Conservation (phyloP, 345 rosid genomes). For the Ailanthus altissimus region DNA sequence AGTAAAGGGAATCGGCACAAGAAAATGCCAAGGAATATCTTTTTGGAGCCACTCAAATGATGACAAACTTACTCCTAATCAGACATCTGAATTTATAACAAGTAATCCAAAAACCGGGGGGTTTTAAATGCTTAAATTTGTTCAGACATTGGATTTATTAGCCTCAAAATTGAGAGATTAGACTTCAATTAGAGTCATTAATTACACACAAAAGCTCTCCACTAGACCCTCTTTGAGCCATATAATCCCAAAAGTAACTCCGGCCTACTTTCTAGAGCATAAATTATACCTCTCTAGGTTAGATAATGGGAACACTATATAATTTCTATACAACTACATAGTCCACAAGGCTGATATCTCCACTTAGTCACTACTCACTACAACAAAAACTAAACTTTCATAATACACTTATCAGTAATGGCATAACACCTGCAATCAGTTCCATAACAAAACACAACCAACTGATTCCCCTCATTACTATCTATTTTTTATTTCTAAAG, state of each 20-base stretch:
- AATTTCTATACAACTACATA: background rate
- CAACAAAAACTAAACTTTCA: background rate
- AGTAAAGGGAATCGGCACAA: background rate
- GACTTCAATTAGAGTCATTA: background rate
- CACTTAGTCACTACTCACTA: background rate
- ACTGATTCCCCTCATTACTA: background rate
- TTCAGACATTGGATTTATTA: conserved; percentile 4
- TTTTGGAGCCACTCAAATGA: conserved; percentile 3
- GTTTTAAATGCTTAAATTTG: background rate
- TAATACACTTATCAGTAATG: background rate
- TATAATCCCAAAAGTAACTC: background rate
- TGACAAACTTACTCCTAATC: background rate
- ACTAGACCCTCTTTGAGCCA: background rate
- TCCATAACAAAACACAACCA: background rate
- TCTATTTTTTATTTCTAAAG: background rate
- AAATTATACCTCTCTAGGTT: background rate
- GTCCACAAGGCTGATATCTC: background rate
- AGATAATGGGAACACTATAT: background rate
- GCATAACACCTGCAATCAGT: background rate
- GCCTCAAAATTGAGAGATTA: background rate
- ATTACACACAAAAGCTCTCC: background rate
- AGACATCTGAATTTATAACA: background rate
- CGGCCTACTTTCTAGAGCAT: background rate
- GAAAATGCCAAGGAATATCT: conserved; percentile 7
- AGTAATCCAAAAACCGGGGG: background rate